A percentile compares a stretch with the other conserved stretches of the same genome.
Evolutionary conservation across 495 filamentous ascomycete species (phyloP).

Genomic region (Letharia columbiana): DNA sequence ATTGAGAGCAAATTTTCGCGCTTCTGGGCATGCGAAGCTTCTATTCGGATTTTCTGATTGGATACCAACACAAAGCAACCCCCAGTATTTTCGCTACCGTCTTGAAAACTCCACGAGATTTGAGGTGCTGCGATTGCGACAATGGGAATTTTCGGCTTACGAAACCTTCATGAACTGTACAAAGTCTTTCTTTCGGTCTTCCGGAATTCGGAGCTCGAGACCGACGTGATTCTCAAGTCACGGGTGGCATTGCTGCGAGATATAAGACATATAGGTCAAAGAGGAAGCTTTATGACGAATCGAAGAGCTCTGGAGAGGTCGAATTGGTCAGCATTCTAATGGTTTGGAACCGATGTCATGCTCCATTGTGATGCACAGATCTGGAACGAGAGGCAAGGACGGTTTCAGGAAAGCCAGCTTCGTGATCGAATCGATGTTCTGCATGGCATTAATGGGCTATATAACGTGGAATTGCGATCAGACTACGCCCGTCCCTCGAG

Average conservation of each 20-base stretch:
- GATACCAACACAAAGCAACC: not conserved
- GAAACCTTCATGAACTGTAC: not conserved
- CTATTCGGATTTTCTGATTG: not conserved
- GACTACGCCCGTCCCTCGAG: not conserved
- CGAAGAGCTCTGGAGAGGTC: not conserved
- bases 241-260: not conserved
- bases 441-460: not conserved
- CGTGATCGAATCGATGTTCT: not conserved
- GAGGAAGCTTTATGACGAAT: not conserved
- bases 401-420: not conserved
- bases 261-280: not conserved
- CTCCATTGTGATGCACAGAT: not conserved
- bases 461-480: not conserved
- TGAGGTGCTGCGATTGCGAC: not conserved
- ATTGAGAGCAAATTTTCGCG: not conserved
- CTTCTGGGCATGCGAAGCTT: not conserved
- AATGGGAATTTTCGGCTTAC: not conserved
- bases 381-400: not conserved
- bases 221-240: not conserved
- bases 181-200: not conserved
- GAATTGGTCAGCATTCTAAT: not conserved
- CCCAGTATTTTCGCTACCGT: not conserved
- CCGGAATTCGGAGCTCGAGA: not conserved
- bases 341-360: not conserved
- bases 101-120: not conserved